Conservation (phyloP, 164 flowering plant species). For the Litsea cubeba region DNA sequence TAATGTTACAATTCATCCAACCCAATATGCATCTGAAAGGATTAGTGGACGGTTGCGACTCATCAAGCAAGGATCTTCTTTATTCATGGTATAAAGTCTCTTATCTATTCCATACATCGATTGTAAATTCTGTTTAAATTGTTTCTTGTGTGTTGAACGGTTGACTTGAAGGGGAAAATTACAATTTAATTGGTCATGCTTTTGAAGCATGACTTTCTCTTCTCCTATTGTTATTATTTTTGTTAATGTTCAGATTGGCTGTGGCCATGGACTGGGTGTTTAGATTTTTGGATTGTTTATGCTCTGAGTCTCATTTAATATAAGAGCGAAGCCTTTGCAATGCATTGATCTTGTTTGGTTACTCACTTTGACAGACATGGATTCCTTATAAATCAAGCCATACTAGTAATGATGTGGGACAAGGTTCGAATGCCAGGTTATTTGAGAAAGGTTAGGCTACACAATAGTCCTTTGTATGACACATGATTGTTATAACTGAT, state of each 20-base stretch:
- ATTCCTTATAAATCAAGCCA: constrained; percentile 65
- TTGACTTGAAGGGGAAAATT: background rate
- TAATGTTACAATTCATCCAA: constrained; percentile 93
- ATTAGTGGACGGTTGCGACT: constrained; percentile 87
- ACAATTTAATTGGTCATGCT: background rate
- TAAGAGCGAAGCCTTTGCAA: background rate
- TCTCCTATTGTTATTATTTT: background rate
- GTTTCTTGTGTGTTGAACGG: background rate
- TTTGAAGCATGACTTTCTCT: background rate
- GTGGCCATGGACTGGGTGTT: background rate
- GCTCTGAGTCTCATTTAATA: background rate
- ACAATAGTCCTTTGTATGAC: background rate
- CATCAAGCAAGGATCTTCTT: constrained; percentile 66
- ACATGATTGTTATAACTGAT: background rate
- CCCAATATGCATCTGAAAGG: constrained; percentile 86
- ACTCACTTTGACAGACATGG: constrained; percentile 61
- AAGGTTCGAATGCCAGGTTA: constrained; percentile 51
- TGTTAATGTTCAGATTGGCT: background rate
- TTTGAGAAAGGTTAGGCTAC: constrained; percentile 69
- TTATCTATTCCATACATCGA: background rate
- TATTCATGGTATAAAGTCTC: constrained; percentile 58
- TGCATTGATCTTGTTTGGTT: constrained; percentile 1
- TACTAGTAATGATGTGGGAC: constrained; percentile 25
- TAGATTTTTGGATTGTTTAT: background rate
- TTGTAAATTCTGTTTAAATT: background rate